Evolutionary conservation across 2,329 filamentous ascomycete genomes (phyloP), one percentile per base, ranked within the genome.

Genomic region (Volutella citrinella): DNA sequence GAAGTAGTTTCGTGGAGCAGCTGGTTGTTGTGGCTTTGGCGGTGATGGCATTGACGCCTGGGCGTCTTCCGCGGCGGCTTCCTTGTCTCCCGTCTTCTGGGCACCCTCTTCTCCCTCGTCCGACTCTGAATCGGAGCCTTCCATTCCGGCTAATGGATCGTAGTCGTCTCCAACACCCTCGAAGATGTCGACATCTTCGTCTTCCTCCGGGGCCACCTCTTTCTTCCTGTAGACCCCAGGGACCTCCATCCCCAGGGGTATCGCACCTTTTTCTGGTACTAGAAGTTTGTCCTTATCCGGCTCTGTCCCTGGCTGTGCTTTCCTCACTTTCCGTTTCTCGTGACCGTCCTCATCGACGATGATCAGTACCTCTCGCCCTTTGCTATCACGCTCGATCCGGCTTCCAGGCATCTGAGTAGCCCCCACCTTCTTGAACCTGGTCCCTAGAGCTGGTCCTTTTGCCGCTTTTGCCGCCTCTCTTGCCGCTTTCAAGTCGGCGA

Each of bases 131-230:
- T 64, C 64, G 12, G 63, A 66, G 14, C 46, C 65, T 11, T 61
- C 70, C 45, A 84, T 61, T 6, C 69, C 80, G 4, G 78, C 80
- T 25, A 85, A 58, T 3, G 81, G 81, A 52, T 85, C 72, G 52
- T 85, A 85, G 49, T 84, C 80, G 36, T 80, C 78, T 4, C 74
- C 80, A 1, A 68, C 78, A 33, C 75, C 78, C 23, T 78, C 80
- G 44, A 85, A 85, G 7, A 85, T 85, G 47, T 83, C 69, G 16
- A 78, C 57, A 32, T 84, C 70, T 36, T 76, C 68, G 22, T 77
- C 69, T 43, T 70, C 62, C 39, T 74, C 64, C 9, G 70, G 58
- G 36, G 61, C 56, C 7, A 61, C 59, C 21, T 68, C 66, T 27
- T 69, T 60, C 36, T 71, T 72, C 31, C 56, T 61, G 49, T 76